Conservation (phyloP, 2,329 filamentous ascomycete genomes). For the Arthrobotrys musiformis region DNA sequence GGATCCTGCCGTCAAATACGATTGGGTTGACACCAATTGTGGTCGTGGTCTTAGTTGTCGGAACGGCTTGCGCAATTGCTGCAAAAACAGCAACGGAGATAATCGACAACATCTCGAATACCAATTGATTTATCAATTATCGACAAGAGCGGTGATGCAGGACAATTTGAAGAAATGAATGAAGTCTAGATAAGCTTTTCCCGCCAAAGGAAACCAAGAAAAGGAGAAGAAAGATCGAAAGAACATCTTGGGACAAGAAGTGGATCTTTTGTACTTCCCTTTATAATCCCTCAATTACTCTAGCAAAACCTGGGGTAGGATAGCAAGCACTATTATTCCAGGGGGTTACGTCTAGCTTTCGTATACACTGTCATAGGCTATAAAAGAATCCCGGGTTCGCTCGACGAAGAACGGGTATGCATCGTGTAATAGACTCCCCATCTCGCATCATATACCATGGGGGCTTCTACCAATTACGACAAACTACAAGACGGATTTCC, state of each 20-base stretch:
- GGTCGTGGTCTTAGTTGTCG: constrained; percentile 15
- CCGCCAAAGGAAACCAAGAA: constrained; percentile 9
- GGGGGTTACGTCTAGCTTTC: constrained; percentile 6
- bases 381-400: constrained; percentile 29
- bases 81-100: constrained; percentile 29
- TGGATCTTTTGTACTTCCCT: constrained; percentile 14
- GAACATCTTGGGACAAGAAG: background rate
- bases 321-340: background rate
- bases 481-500: background rate
- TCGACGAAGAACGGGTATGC: background rate
- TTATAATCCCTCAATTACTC: constrained; percentile 23
- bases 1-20: constrained; percentile 58
- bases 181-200: constrained; percentile 31
- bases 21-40: constrained; percentile 50
- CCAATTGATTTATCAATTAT: constrained; percentile 4
- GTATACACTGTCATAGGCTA: constrained; percentile 41
- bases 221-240: constrained; percentile 10
- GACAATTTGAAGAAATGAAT: background rate
- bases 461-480: background rate
- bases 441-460: constrained; percentile 32
- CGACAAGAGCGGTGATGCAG: background rate
- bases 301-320: constrained; percentile 13
- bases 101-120: constrained; percentile 33
- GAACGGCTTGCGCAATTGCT: constrained; percentile 17
- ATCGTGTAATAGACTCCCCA: constrained; percentile 34